A percentile compares a stretch with the other conserved stretches of the same genome.
These are phyloP conservation scores for Boletus calvinii DNA, from an alignment of 1,284 basidiomycete genomes.

Conservation along the genomic window DNA sequence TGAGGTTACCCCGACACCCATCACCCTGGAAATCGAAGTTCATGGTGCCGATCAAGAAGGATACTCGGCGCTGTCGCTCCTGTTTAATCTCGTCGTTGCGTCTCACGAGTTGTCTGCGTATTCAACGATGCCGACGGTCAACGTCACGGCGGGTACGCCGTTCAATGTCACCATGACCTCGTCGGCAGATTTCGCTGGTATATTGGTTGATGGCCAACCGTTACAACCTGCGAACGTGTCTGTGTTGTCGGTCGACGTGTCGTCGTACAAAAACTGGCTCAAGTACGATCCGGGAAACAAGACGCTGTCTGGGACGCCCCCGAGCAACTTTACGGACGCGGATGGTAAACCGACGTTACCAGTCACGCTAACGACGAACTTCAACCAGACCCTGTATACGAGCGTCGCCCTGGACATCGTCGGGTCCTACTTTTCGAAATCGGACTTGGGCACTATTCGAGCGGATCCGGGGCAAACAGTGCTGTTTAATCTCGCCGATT, in stretches of 20 bases:
- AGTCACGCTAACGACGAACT: conserved; percentile 56
- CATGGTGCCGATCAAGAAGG: conserved; percentile 67
- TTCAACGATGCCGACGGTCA: conserved; percentile 58
- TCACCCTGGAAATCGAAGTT: conserved; percentile 51
- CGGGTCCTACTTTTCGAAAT: conserved; percentile 66
- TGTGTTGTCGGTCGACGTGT: conserved; percentile 55
- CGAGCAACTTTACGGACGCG: conserved; percentile 34
- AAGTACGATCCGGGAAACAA: conserved; percentile 54
- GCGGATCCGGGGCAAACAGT: conserved; percentile 47
- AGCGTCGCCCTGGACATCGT: conserved; percentile 63
- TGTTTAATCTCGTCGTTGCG: conserved; percentile 61
- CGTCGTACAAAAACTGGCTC: conserved; percentile 59
- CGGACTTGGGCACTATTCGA: conserved; percentile 55
- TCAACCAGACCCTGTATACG: conserved; percentile 66
- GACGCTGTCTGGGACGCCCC: conserved; percentile 65
- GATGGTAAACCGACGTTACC: conserved; percentile 48
- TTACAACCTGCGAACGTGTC: conserved; percentile 55
- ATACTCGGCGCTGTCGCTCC: conserved; percentile 50
- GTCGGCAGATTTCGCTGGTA: conserved; percentile 55
- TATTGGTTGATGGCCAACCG: conserved; percentile 59
- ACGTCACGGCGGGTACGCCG: conserved; percentile 53
- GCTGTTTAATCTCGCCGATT: conserved; percentile 48
- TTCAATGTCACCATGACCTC: conserved; percentile 63
- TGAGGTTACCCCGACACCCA: conserved; percentile 38
- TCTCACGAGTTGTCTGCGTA: conserved; percentile 60